These are phyloP conservation scores for Didymella sp. DNA, from an alignment of 2,329 filamentous ascomycete genomes.

Conservation along the genomic window DNA sequence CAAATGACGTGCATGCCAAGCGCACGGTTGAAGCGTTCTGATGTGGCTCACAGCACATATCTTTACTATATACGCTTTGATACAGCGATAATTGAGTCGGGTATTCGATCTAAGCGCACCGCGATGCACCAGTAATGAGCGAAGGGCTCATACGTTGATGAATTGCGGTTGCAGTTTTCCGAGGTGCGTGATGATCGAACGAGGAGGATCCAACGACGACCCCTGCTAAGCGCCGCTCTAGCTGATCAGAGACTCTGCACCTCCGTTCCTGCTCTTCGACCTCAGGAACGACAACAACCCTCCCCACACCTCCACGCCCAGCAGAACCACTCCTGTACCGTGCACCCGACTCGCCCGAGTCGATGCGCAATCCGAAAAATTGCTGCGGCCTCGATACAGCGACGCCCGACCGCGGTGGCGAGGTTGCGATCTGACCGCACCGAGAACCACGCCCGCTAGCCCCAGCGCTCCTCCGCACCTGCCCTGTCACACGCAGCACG, in stretches of 20 bases:
- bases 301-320: conserved; percentile 21
- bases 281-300: conserved; percentile 29
- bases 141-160: neutral
- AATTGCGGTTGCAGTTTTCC: conserved; percentile 4
- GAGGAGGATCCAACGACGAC: conserved; percentile 14
- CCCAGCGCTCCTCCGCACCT: conserved; percentile 31
- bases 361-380: conserved; percentile 36
- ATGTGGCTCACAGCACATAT: neutral
- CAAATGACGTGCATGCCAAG: conserved; percentile 34
- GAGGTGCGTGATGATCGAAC: conserved; percentile 18
- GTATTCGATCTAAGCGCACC: no score
- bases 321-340: conserved; percentile 8
- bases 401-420: conserved; percentile 35
- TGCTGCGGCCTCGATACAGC: conserved; percentile 27
- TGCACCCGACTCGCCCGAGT: conserved; percentile 12
- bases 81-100: neutral
- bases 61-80: neutral
- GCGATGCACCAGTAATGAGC: neutral
- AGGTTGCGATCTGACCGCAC: conserved; percentile 32
- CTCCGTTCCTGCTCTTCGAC: conserved; percentile 31
- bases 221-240: conserved; percentile 11
- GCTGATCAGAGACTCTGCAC: conserved; percentile 15
- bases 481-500: conserved; percentile 26
- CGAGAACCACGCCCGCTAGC: conserved; percentile 31
- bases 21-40: neutral